Conservation (phyloP, 2,329 filamentous ascomycete genomes). For the Amauroascus verrucosus region DNA sequence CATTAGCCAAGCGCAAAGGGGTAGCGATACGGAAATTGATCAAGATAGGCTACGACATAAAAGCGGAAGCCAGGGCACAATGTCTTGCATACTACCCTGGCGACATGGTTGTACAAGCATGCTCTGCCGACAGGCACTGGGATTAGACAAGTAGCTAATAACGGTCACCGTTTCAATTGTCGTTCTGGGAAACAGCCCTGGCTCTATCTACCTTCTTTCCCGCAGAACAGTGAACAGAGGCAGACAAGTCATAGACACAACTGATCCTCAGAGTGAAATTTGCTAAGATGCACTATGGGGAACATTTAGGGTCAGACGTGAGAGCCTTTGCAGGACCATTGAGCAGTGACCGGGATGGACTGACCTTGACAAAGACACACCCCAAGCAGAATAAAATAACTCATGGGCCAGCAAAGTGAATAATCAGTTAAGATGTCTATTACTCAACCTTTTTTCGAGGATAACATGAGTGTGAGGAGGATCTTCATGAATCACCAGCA, state of each 20-base stretch:
- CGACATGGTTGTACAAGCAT: slow-evolving; percentile 14
- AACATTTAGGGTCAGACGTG: not conserved
- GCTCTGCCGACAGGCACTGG: slow-evolving; percentile 9
- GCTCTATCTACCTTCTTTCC: not conserved
- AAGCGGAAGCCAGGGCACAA: slow-evolving; percentile 7
- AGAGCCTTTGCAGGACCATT: not conserved
- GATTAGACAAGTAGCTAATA: slow-evolving; percentile 5
- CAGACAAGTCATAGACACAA: not conserved
- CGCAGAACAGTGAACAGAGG: not conserved
- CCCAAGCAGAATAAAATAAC: not conserved
- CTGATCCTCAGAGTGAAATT: not conserved
- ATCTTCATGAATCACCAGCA: not conserved
- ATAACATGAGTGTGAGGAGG: not conserved
- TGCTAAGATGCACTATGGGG: not conserved
- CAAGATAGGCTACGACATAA: slow-evolving; percentile 3
- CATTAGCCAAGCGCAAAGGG: not conserved
- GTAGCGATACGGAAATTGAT: not conserved
- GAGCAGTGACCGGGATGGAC: slow-evolving; percentile 8
- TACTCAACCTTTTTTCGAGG: no score
- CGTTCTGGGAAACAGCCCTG: not conserved
- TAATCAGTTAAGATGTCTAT: not conserved
- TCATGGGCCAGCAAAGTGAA: not conserved
- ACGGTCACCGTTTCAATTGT: slow-evolving; percentile 12
- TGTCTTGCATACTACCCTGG: slow-evolving; percentile 15
- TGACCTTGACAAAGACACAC: slow-evolving; percentile 8